These are phyloP conservation scores for Taphrina flavorubra DNA, from an alignment of 1,139 yeast genomes.

Conservation along the genomic window DNA sequence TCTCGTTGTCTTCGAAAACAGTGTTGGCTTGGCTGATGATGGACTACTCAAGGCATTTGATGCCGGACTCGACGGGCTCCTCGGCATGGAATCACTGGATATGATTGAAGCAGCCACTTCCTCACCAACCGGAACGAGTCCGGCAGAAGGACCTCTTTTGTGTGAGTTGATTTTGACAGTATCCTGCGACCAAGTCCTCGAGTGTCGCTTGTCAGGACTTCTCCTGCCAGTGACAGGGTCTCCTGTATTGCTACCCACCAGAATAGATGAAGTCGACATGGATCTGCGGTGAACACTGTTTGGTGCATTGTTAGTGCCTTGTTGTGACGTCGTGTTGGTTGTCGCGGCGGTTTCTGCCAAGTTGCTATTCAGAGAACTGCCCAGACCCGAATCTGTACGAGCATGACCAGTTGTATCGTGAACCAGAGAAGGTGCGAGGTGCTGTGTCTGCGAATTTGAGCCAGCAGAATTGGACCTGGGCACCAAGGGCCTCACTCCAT, in stretches of 20 bases:
- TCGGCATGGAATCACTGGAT: constrained; percentile 28
- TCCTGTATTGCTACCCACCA: neutral
- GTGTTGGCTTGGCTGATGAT: constrained; percentile 13
- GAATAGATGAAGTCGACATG: constrained; percentile 31
- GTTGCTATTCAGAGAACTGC: constrained; percentile 5
- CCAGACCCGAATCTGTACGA: constrained; percentile 8
- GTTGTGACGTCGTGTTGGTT: neutral
- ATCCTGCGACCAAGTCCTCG: constrained; percentile 39
- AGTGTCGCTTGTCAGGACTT: constrained; percentile 35
- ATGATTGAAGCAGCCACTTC: constrained; percentile 32
- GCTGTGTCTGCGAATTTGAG: neutral
- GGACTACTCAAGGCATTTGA: constrained; percentile 15
- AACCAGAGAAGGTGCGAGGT: constrained; percentile 4
- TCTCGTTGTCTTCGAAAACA: constrained; percentile 16
- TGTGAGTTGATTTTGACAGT: constrained; percentile 23
- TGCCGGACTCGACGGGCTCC: constrained; percentile 26
- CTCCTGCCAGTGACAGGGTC: constrained; percentile 18
- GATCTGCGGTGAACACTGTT: constrained; percentile 19
- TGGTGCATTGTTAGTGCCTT: neutral
- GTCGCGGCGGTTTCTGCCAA: neutral
- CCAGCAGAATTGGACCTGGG: constrained; percentile 8
- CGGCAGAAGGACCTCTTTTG: constrained; percentile 11
- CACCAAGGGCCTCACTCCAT: constrained; percentile 2
- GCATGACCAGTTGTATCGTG: neutral
- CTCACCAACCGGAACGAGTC: constrained; percentile 30